A percentile compares a stretch with the other conserved stretches of the same genome.
These are phyloP conservation scores for Pseudogymnoascus sp. DNA, from an alignment of 2,329 filamentous ascomycete genomes.

Conservation along the genomic window DNA sequence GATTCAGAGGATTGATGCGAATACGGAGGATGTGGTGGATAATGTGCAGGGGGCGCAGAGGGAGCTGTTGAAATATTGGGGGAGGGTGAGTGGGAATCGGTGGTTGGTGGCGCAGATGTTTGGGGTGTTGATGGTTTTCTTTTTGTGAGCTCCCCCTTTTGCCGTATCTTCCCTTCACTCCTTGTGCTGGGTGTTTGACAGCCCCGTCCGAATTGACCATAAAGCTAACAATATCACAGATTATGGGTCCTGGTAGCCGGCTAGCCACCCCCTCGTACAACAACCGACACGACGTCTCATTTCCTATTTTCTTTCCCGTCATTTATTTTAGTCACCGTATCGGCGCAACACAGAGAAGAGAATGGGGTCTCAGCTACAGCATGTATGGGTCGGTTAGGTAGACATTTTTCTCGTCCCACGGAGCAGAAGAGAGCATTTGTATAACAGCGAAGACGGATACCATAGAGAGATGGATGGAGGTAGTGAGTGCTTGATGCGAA, in stretches of 20 bases:
- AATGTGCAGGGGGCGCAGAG: conserved; percentile 96
- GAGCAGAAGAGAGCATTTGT: not conserved
- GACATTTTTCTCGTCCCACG: not conserved
- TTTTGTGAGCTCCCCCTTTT: conserved; percentile 45
- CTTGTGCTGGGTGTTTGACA: not conserved
- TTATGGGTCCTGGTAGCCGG: conserved; percentile 3
- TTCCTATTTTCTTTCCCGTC: not conserved
- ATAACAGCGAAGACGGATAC: not conserved
- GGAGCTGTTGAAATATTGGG: conserved; percentile 96
- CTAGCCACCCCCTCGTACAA: not conserved
- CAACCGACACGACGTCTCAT: not conserved
- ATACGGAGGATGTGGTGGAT: conserved; percentile 95
- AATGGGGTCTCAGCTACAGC: not conserved
- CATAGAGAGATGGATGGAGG: not conserved
- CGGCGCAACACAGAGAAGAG: not conserved
- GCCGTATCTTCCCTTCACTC: not conserved
- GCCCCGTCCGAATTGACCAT: too few species aligned
- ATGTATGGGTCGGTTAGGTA: not conserved
- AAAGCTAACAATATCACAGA: not conserved
- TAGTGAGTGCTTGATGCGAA: not conserved
- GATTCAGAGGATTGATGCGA: conserved; percentile 94
- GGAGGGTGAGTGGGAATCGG: conserved; percentile 83
- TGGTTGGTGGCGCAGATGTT: conserved; percentile 90
- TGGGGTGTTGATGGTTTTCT: conserved; percentile 92
- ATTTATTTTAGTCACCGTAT: too few species aligned